These are phyloP conservation scores for Mediolabrus comicus DNA, from an alignment of 108 stramenopile genomes.

Conservation along the genomic window DNA sequence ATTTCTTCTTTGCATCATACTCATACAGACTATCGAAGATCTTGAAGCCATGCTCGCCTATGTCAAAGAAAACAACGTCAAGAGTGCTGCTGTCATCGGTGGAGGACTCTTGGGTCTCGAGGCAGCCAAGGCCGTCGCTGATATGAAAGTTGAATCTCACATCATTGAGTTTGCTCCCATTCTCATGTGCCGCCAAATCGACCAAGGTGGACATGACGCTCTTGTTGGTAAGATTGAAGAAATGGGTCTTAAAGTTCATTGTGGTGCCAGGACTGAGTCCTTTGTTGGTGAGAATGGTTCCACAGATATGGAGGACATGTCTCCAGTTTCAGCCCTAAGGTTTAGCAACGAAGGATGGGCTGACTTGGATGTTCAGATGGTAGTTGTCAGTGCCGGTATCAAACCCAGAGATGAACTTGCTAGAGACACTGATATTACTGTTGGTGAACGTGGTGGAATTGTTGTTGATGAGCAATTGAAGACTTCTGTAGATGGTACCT, in stretches of 20 bases:
- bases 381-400: slow-evolving; percentile 90
- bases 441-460: slow-evolving; percentile 90
- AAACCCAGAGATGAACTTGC: slow-evolving; percentile 93
- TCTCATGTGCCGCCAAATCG: slow-evolving; percentile 94
- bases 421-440: slow-evolving; percentile 58
- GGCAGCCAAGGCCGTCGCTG: slow-evolving; percentile 87
- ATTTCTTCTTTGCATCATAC: neutral
- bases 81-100: slow-evolving; percentile 91
- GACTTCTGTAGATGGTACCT: slow-evolving; percentile 78
- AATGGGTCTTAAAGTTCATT: slow-evolving; percentile 93
- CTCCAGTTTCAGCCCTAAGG: slow-evolving; percentile 70
- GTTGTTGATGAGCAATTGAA: slow-evolving; percentile 83
- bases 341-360: slow-evolving; percentile 90
- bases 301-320: slow-evolving; percentile 65
- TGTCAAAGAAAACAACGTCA: slow-evolving; percentile 79
- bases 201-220: slow-evolving; percentile 90
- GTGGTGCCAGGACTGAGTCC: slow-evolving; percentile 85
- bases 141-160: slow-evolving; percentile 90
- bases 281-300: slow-evolving; percentile 85
- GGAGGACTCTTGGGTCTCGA: slow-evolving; percentile 90
- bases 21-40: slow-evolving; percentile 81
- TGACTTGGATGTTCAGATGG: slow-evolving; percentile 89
- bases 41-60: slow-evolving; percentile 89
- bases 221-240: slow-evolving; percentile 88
- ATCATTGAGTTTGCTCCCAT: slow-evolving; percentile 92